Percentiles rank a stretch among this genome's conserved stretches.
These are phyloP conservation scores for Takashimella koratensis DNA, from an alignment of 1,284 basidiomycete genomes.

Conservation along the genomic window DNA sequence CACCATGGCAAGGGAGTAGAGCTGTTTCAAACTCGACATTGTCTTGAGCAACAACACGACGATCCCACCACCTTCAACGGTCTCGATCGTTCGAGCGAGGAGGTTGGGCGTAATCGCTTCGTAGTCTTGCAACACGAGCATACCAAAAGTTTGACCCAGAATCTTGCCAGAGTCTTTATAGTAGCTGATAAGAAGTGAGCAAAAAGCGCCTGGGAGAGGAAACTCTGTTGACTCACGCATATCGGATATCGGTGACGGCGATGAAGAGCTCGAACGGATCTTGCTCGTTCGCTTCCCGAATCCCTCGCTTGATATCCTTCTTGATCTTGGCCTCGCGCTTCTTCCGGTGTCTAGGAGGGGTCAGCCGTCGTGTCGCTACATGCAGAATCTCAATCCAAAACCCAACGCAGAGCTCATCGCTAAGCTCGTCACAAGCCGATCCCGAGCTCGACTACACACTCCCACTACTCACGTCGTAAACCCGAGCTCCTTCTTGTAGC, in stretches of 20 bases:
- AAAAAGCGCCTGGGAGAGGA: conserved; percentile 16
- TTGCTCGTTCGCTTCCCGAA: conserved; percentile 90
- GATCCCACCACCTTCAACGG: conserved; percentile 94
- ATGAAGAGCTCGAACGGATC: conserved; percentile 98
- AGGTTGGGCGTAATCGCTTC: conserved; percentile 98
- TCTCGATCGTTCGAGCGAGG: conserved; percentile 95
- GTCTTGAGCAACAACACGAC: conserved; percentile 90
- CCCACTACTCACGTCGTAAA: conserved; percentile 75
- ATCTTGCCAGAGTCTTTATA: conserved; percentile 96
- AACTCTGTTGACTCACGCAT: too few species aligned
- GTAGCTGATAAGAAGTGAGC: conserved; percentile 53
- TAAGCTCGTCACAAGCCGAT: too few species aligned
- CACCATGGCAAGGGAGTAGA: conserved; percentile 97
- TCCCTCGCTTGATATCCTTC: conserved; percentile 86
- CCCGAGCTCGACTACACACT: too few species aligned
- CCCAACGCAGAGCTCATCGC: too few species aligned
- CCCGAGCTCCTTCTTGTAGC: conserved; percentile 94
- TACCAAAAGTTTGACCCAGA: conserved; percentile 95
- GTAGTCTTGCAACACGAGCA: conserved; percentile 97
- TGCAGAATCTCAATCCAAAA: too few species aligned
- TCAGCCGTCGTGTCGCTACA: too few species aligned
- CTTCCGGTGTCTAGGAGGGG: conserved; percentile 78
- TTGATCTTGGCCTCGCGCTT: conserved; percentile 95
- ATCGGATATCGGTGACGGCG: conserved; percentile 97
- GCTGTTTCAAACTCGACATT: conserved; percentile 87